These are phyloP conservation scores for Pythium grandisporangium DNA, from an alignment of 352 stramenopile genomes.

Conservation along the genomic window DNA sequence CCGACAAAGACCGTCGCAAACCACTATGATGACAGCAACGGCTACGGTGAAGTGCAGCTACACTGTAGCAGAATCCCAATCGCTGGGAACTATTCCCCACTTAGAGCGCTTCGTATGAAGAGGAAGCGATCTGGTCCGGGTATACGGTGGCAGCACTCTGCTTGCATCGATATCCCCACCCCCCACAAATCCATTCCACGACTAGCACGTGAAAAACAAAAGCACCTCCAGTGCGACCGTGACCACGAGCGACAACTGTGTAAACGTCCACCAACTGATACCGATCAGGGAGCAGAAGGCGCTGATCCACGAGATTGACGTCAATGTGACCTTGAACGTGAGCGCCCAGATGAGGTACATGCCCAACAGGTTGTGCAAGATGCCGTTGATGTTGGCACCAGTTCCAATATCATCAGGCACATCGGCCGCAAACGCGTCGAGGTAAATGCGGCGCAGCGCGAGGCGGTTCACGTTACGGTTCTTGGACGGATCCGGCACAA, in stretches of 20 bases:
- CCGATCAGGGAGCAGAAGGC: slow-evolving; percentile 29
- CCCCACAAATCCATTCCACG: too few species aligned
- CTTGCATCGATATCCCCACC: too few species aligned
- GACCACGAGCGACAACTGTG: slow-evolving; percentile 36
- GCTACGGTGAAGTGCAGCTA: too few species aligned
- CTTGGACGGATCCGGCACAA: slow-evolving; percentile 46
- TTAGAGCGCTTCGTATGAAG: too few species aligned
- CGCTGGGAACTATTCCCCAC: too few species aligned
- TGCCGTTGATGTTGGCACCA: slow-evolving; percentile 31
- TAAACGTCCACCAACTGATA: slow-evolving; percentile 60
- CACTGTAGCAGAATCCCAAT: too few species aligned
- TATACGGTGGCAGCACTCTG: too few species aligned
- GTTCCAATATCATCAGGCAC: slow-evolving; percentile 59
- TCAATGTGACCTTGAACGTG: slow-evolving; percentile 50
- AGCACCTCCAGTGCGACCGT: slow-evolving; percentile 42
- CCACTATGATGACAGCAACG: too few species aligned
- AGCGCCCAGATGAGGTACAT: slow-evolving; percentile 67
- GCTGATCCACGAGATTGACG: slow-evolving; percentile 26
- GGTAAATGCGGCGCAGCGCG: slow-evolving; percentile 68
- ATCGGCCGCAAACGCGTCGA: slow-evolving; percentile 62
- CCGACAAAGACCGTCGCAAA: too few species aligned
- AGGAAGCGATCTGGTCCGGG: too few species aligned
- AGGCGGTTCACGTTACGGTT: slow-evolving; percentile 79
- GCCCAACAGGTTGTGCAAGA: slow-evolving; percentile 52
- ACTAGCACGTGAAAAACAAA: slow-evolving; percentile 79